A percentile compares a stretch with the other conserved stretches of the same genome.
These are phyloP conservation scores for Epichloe scottii DNA, from an alignment of 2,329 filamentous ascomycete species.

Conservation along the genomic window DNA sequence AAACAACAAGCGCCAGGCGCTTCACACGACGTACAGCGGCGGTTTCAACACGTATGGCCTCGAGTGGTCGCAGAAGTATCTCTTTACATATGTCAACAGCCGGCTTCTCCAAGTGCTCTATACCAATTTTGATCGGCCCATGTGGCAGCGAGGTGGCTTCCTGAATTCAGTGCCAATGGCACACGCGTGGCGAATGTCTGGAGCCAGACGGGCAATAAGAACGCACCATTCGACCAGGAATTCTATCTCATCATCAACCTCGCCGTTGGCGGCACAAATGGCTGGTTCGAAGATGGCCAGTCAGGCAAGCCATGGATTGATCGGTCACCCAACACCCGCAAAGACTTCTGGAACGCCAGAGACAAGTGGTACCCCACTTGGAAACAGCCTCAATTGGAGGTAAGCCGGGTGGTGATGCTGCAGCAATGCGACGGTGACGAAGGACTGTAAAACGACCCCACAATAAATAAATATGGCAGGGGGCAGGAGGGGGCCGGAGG, in stretches of 20 bases:
- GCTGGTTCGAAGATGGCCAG: conserved; percentile 68
- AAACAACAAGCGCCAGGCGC: conserved; percentile 61
- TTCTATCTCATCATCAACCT: conserved; percentile 70
- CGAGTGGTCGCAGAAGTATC: conserved; percentile 79
- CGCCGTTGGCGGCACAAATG: conserved; percentile 65
- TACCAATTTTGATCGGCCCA: conserved; percentile 55
- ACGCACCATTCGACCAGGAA: conserved; percentile 62
- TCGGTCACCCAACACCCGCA: conserved; percentile 48
- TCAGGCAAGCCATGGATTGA: conserved; percentile 72
- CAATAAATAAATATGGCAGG: neutral
- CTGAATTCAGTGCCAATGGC: conserved; percentile 49
- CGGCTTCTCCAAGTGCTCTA: conserved; percentile 71
- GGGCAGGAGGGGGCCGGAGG: too few relatives aligned
- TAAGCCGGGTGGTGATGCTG: conserved; percentile 59
- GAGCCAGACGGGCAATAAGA: conserved; percentile 44
- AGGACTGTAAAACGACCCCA: conserved; percentile 25
- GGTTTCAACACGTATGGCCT: conserved; percentile 67
- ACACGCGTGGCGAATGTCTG: conserved; percentile 52
- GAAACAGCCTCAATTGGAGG: conserved; percentile 53
- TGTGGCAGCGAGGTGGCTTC: conserved; percentile 60
- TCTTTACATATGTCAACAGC: conserved; percentile 77
- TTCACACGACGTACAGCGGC: conserved; percentile 60
- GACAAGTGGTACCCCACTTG: conserved; percentile 59
- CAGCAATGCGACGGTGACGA: conserved; percentile 55
- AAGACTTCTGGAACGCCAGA: conserved; percentile 64